phyloP scores from a whole-genome alignment of 495 filamentous ascomycete genomes.

The Aspergillus asperescens region DNA sequence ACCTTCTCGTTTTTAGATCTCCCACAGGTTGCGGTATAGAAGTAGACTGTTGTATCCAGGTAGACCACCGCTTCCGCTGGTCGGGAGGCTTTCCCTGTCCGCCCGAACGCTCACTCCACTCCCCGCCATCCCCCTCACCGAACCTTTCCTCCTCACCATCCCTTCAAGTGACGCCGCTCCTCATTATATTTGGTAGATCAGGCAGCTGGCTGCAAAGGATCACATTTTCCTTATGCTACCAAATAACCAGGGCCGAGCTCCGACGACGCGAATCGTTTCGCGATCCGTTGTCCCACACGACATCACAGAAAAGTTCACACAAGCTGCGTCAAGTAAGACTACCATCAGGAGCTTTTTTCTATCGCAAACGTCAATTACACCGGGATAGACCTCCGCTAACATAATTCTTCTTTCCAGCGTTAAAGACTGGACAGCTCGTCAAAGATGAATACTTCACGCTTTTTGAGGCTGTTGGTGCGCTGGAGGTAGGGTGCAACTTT shows the following conservation, averaged over 20 bases:
- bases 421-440: conserved; percentile 74
- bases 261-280: conserved; percentile 34
- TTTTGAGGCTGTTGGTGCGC: conserved; percentile 87
- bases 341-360: background rate
- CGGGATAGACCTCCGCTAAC: background rate
- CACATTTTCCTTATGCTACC: conserved; percentile 30
- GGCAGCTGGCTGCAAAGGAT: conserved; percentile 31
- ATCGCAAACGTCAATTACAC: background rate
- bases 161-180: background rate
- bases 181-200: conserved; percentile 14
- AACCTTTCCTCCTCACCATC: conserved; percentile 17
- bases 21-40: background rate
- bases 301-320: conserved; percentile 71
- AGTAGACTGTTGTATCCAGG: conserved; percentile 4
- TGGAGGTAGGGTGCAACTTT: conserved; percentile 69
- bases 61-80: conserved; percentile 5
- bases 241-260: conserved; percentile 34
- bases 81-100: conserved; percentile 24
- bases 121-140: conserved; percentile 17
- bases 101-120: conserved; percentile 22
- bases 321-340: conserved; percentile 61
- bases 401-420: conserved; percentile 43
- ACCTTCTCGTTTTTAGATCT: background rate
- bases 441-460: conserved; percentile 93
- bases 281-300: conserved; percentile 56